Evolutionary conservation across 2,329 filamentous ascomycete species (phyloP), one percentile per base, ranked within the genome.

Genomic region (Aspergillus aculeatinus): DNA sequence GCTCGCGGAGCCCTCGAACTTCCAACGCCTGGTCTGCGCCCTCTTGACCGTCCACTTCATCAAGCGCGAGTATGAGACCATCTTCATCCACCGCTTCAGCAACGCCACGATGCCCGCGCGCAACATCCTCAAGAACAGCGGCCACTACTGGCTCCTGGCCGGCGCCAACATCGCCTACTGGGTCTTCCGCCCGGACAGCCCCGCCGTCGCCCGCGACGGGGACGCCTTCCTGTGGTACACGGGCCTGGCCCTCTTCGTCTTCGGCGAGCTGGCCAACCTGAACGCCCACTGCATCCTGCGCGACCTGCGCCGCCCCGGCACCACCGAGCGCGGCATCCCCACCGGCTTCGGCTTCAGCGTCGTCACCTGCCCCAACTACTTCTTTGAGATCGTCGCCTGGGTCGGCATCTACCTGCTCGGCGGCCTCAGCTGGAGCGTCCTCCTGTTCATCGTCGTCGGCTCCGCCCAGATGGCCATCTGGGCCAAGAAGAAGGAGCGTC

Each of bases 351-450:
- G 93, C 31, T 98, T 97, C 77, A 82, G 81, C 65, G 79, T 91
- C 39, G 94, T 99, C 55, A 99, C 95, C 12, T 96, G 93, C 80
- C 95, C 95, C 48, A 99, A 99, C 81, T 99, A 99, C 81, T 86
- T 96, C 81, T 98, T 96, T 68, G 95, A 99, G 74, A 83, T 90
- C 6, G 76, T 96, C 42, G 87, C 93, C 0, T 99, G 95, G 95
- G 68, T 90, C 31, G 93, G 92, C 27, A 83, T 98, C 58, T 88
- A 90, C 67, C 74, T 96, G 48, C 85, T 94, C 57, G 92, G 87
- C 68, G 88, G 91, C 70, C 63, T 80, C 61, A 93, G 89, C 78
- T 89, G 89, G 81, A 85, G 87, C 54, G 90, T 95, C 0, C 80
- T 87, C 16, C 67, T 96, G 21, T 98, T 98, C 77, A 87, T 90